phyloP scores from a whole-genome alignment of 2,329 filamentous ascomycete species.

The Periconia macrospinosa region DNA sequence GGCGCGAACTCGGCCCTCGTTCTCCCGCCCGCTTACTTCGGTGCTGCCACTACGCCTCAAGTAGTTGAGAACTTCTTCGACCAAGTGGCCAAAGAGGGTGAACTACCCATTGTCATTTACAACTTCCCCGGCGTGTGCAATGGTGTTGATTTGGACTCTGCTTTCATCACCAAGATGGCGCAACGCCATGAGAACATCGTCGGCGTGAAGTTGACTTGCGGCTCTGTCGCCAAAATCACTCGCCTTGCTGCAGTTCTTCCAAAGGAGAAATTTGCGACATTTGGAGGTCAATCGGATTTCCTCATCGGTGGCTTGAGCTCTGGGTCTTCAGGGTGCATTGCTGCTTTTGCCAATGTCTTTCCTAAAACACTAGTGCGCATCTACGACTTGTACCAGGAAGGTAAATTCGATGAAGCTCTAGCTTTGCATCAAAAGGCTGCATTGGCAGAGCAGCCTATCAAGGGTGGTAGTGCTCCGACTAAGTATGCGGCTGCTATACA shows the following conservation, averaged over 20 bases:
- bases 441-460: constrained; percentile 65
- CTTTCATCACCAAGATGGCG: constrained; percentile 61
- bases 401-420: constrained; percentile 59
- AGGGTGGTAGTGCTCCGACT: constrained; percentile 64
- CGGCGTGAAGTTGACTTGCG: constrained; percentile 70
- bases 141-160: constrained; percentile 67
- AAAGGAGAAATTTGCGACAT: constrained; percentile 63
- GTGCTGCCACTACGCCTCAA: constrained; percentile 41
- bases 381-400: constrained; percentile 60
- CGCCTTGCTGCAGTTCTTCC: constrained; percentile 58
- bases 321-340: constrained; percentile 58
- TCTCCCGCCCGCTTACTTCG: constrained; percentile 47
- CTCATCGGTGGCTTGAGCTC: constrained; percentile 57
- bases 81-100: constrained; percentile 57
- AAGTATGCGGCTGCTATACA: constrained; percentile 67
- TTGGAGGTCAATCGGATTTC: constrained; percentile 73
- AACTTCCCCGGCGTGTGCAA: constrained; percentile 69
- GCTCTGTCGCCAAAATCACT: constrained; percentile 71
- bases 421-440: constrained; percentile 62
- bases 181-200: constrained; percentile 63
- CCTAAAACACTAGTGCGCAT: constrained; percentile 58
- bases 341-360: constrained; percentile 59
- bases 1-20: constrained; percentile 45
- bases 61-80: constrained; percentile 48
- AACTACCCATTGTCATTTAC: constrained; percentile 68